These are phyloP conservation scores for Bipolaris oryzae DNA, from an alignment of 2,329 filamentous ascomycete genomes.

Conservation along the genomic window DNA sequence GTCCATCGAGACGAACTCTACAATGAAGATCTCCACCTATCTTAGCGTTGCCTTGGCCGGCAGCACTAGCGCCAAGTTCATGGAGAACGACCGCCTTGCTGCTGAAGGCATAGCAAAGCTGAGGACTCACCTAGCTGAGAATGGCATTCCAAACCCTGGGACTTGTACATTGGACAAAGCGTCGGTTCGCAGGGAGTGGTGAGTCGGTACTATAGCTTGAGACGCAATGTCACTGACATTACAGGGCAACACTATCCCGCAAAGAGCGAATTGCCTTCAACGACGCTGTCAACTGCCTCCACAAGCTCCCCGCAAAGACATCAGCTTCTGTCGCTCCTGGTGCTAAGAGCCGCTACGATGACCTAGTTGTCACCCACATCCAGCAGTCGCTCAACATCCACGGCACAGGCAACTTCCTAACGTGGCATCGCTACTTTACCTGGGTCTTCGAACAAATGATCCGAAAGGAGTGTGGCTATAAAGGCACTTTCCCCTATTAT, in stretches of 20 bases:
- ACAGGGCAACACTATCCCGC: slow-evolving; percentile 25
- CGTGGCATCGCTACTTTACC: slow-evolving; percentile 52
- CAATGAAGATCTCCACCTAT: neutral
- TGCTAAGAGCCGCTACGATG: slow-evolving; percentile 40
- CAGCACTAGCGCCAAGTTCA: neutral
- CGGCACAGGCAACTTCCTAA: slow-evolving; percentile 38
- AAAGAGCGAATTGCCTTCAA: slow-evolving; percentile 38
- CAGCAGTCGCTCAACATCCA: slow-evolving; percentile 39
- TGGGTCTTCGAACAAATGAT: slow-evolving; percentile 51
- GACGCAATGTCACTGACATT: neutral
- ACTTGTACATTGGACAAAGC: slow-evolving; percentile 49
- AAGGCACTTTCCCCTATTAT: slow-evolving; percentile 54
- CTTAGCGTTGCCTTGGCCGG: neutral
- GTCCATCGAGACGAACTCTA: neutral
- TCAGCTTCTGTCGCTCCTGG: slow-evolving; percentile 29
- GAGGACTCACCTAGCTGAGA: slow-evolving; percentile 26
- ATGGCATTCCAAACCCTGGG: slow-evolving; percentile 29
- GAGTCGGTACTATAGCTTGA: slow-evolving; percentile 4
- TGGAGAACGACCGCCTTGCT: slow-evolving; percentile 43
- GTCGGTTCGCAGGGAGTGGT: slow-evolving; percentile 54
- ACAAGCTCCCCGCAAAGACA: slow-evolving; percentile 30
- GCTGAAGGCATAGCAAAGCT: slow-evolving; percentile 42
- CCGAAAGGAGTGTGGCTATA: slow-evolving; percentile 50
- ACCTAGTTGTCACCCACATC: slow-evolving; percentile 42
- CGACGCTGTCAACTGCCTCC: slow-evolving; percentile 39